These are phyloP conservation scores for Anthoceros angustus DNA, from an alignment of 225 moss, liverwort and hornwort species.

Conservation along the genomic window DNA sequence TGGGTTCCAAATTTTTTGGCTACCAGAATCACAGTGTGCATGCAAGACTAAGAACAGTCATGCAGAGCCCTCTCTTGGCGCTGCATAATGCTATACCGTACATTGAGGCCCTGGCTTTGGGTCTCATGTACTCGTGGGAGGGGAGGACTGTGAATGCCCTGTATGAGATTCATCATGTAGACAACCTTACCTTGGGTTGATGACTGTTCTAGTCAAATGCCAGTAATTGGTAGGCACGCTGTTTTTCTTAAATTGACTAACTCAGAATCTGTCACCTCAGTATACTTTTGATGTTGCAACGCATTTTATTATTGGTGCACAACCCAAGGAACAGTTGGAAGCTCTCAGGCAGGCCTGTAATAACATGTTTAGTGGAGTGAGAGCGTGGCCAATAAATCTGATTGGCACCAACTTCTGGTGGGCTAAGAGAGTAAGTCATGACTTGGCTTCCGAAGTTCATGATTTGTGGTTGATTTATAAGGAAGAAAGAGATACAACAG, in stretches of 20 bases:
- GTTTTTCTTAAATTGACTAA: too few species aligned
- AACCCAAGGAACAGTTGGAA: conserved; percentile 7
- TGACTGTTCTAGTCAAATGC: neutral
- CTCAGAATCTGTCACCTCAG: neutral
- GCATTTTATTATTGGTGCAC: conserved; percentile 9
- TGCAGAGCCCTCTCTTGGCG: conserved; percentile 12
- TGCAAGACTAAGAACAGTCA: conserved; percentile 12
- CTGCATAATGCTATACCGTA: conserved; percentile 13
- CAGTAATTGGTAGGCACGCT: neutral
- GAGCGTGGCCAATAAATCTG: conserved; percentile 8
- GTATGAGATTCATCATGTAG: conserved; percentile 18
- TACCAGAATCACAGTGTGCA: conserved; percentile 10
- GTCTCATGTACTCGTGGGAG: conserved; percentile 17
- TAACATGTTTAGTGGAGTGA: conserved; percentile 8
- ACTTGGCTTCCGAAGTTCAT: neutral
- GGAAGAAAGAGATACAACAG: too few species aligned
- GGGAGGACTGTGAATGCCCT: conserved; percentile 13
- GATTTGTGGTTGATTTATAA: neutral
- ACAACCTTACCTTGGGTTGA: neutral
- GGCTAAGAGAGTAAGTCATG: conserved; percentile 7
- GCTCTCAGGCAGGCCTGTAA: conserved; percentile 7
- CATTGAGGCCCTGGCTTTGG: conserved; percentile 14
- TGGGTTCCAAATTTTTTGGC: conserved; percentile 15
- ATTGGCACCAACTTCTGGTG: conserved; percentile 12
- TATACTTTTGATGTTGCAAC: conserved; percentile 14